Evolutionary conservation across 345 rosid species (phyloP), one percentile per base, ranked within the genome.

Genomic region (Heritiera fomes): DNA sequence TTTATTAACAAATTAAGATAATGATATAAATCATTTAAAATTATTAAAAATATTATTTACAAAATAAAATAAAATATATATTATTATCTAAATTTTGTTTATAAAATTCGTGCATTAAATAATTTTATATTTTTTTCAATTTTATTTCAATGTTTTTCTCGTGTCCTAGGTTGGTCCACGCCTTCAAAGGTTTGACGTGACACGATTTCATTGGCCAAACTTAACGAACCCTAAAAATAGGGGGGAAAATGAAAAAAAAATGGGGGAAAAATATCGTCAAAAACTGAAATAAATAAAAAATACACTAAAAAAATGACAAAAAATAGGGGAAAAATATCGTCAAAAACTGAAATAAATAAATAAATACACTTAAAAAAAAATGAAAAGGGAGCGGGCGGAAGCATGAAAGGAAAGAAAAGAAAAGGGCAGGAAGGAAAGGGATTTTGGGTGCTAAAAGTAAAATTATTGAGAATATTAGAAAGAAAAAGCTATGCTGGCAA

Each of bases 401-500:
- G 68, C 28, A 14, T 7, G 13, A 53, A 28, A 60, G 15, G 2
- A 34, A 56, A 41, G 1, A 10, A 65, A 49, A 49, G 53, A 49
- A 15, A 23, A 23, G 28, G 56, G 18, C 10, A 3, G 10, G 45
- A 43, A 43, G 8, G 1, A 43, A 43, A 41, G 38, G 80, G 78
- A 55, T 43, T 75, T 70, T 14, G 49, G 52, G 40, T 0, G 67
- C 3, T 14, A 9, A 9, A 66, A 38, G 32, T 53, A 78, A 62
- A 75, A 34, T 66, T 40, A 40, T 40, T 40, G 43, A 77, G 58
- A 43, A 72, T 52, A 13, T 7, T 53, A 38, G 49, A 43, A 23
- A 23, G 14, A 46, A 67, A 77, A 68, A 72, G 85, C 47, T 28
- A 85, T 86, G 89, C 61, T 84, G 67, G 80, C 79, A 12, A 79